Conservation (phyloP, 164 flowering plant genomes). For the Warburgia ugandensis region DNA sequence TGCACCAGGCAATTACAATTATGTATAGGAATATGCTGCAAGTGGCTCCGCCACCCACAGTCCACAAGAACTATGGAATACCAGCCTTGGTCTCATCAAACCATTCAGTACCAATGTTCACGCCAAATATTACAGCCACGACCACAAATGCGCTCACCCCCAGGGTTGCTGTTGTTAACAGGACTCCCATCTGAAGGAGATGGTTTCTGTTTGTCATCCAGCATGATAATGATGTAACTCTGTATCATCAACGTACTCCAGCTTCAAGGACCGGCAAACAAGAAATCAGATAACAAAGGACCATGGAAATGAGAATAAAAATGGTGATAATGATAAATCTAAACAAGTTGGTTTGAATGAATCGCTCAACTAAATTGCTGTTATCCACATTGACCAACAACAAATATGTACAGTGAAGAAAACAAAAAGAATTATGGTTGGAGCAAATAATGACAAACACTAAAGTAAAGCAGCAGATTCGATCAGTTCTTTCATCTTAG, state of each 20-base stretch:
- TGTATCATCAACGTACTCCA: conserved; percentile 95
- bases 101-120: conserved; percentile 78
- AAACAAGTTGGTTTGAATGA: too few species aligned
- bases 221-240: conserved; percentile 94
- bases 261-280: conserved; percentile 30
- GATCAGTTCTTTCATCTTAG: too few species aligned
- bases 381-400: too few species aligned
- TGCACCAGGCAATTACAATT: conserved; percentile 80
- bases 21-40: conserved; percentile 60
- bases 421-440: too few species aligned
- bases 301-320: background rate
- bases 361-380: too few species aligned
- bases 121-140: conserved; percentile 77
- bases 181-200: conserved; percentile 92
- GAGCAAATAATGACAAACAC: too few species aligned
- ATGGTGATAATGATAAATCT: too few species aligned
- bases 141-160: conserved; percentile 78
- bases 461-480: too few species aligned
- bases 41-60: conserved; percentile 43
- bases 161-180: conserved; percentile 86
- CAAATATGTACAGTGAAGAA: too few species aligned
- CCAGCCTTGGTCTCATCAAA: conserved; percentile 33
- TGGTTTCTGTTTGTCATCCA: conserved; percentile 98
- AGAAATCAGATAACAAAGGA: conserved; percentile 4
- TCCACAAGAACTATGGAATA: conserved; percentile 55